Base-by-base conservation (phyloP, 306 rosid genomes). In the Lathyrus oleraceus region DNA sequence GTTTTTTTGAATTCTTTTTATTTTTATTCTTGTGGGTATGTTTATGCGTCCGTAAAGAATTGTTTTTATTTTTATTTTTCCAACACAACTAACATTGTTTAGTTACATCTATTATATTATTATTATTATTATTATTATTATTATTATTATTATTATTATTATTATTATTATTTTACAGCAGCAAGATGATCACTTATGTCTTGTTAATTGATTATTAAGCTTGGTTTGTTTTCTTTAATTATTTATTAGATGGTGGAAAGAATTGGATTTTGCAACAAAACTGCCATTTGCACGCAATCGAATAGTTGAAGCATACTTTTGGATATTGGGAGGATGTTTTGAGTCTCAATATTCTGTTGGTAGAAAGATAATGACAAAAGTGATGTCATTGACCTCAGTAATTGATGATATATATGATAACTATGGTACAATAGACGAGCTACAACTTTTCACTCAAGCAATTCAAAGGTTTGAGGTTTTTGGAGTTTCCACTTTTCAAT, bases 351-450 rank as follows among this genome's bases (percentile, higher is more conserved):
- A 79, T 38, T 70, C 58, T 3, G 8, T 59, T 2, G 85, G 35
- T 4, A 78, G 95, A 63, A 67, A n/a, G 10, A 61, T 83, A 0
- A 0, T 76, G 36, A 57, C 54, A 8, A 82, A 82, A 53, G 48
- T 74, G 15, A 4, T 72, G 0, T 62, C 70, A 10, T 3, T 59
- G 5, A 1, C 21, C 0, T 48, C 87, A 2, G 39, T 70, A 0
- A n/a, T 88, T 38, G 87, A 85, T 68, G 88, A 84, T 48, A 71
- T 69, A 8, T 88, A 86, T 40, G 95, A 86, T 27, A 78, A 48
- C 1, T 82, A 70, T 65, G 91, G 89, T 3, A 80, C 87, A 13
- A 15, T 80, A 8, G 85, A 85, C 17, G 95, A 88, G 4, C 73
- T 88, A 5, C 71, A 51, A 15, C 42, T 73, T 32, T 71, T 88